These are phyloP conservation scores for Euryodendron excelsum DNA, from an alignment of 148 eudicot genomes.

Conservation along the genomic window DNA sequence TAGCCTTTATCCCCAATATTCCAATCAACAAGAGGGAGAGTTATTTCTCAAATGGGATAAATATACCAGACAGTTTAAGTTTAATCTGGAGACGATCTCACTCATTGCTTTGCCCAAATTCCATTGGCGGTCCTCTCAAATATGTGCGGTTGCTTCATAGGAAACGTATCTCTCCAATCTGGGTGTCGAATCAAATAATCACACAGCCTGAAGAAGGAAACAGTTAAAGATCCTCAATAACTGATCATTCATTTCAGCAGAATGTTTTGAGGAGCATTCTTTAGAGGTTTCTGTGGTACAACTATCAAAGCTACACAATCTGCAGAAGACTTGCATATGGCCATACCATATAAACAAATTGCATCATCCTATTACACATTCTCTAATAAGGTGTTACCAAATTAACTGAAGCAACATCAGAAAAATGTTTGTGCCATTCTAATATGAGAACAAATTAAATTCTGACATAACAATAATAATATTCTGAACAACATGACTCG, in stretches of 20 bases:
- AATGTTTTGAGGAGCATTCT: neutral
- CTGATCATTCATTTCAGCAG: neutral
- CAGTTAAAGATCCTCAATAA: neutral
- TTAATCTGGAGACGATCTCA: neutral
- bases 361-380: no score
- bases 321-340: neutral
- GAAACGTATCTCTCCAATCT: slow-evolving; percentile 66
- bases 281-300: neutral
- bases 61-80: neutral
- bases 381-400: neutral
- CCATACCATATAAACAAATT: neutral
- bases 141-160: slow-evolving; percentile 51
- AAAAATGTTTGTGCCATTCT: neutral
- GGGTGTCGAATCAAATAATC: slow-evolving; percentile 65
- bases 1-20: neutral
- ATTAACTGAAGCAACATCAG: neutral
- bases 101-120: slow-evolving; percentile 39
- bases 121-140: slow-evolving; percentile 52
- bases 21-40: neutral
- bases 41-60: neutral
- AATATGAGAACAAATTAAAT: neutral
- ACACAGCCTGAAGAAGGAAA: slow-evolving; percentile 46
- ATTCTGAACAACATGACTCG: neutral
- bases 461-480: neutral
- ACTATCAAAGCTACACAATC: neutral